Evolutionary conservation across 805 yeast genomes (phyloP), one percentile per base, ranked within the genome.

Genomic region (Ogataea methanolica): DNA sequence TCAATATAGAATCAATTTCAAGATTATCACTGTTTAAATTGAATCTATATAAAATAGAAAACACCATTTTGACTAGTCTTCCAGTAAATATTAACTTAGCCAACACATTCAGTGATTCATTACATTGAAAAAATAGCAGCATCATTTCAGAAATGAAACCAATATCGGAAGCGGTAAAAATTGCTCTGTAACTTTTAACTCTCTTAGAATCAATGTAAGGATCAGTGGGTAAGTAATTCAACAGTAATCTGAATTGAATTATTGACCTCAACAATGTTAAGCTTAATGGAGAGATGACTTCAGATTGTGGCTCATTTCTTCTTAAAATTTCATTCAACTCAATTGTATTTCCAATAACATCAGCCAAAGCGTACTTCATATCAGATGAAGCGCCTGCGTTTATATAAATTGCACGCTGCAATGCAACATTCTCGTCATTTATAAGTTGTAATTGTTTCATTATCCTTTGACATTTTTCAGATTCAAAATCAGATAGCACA

Each of bases 321-420:
- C 82, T 71, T 0, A 83, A 56, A 21, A 83, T 75, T 56, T 85
- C 91, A 36, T 74, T 63, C 74, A 82, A 78, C 22, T 76, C 71
- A 23, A 85, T 72, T 0, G 83, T 75, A 50, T 75, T 71, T 2
- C 79, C 76, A 39, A 78, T 56, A 14, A 68, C 38, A 21, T 56
- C 47, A 6, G 66, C 51, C 33, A 61, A 38, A 8, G 57, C 44
- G 44, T 50, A 52, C 36, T 56, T 57, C 19, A 47, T 37, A 19
- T 55, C 44, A 14, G 39, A 33, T 17, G 46, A 45, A 5, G 42
- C 26, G 19, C 57, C 31, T 6, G 47, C 22, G 19, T 52, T 29
- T 39, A 40, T 48, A 33, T 54, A 38, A 3, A 50, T 51, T 17
- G 55, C 52, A 23, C 47, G 44, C 36, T 46, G 48, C 48, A 53